Evolutionary conservation across 768 basidiomycete species (phyloP).

Genomic region (Dentipellis sp.): DNA sequence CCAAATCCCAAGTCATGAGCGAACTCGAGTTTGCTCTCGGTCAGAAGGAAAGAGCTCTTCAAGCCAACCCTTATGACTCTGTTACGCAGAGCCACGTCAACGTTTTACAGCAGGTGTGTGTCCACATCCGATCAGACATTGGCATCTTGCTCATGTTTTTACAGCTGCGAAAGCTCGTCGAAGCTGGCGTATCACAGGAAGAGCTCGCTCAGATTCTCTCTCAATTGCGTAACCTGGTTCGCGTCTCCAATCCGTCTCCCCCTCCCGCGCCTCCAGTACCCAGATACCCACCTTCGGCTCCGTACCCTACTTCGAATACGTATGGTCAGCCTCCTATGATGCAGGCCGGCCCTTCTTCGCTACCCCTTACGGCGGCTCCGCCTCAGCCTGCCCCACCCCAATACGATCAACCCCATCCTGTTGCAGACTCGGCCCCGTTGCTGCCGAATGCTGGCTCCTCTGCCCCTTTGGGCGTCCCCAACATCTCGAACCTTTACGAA

Average conservation of each 20-base stretch:
- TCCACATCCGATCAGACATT: conserved; percentile 1
- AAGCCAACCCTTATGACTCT: conserved; percentile 65
- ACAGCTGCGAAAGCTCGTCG: conserved; percentile 64
- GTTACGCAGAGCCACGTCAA: conserved; percentile 61
- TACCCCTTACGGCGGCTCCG: conserved; percentile 5
- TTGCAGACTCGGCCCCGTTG: background rate
- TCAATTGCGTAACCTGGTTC: conserved; percentile 57
- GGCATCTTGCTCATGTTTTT: conserved; percentile 7
- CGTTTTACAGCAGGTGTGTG: conserved; percentile 71
- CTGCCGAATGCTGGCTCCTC: background rate
- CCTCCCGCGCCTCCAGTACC: background rate
- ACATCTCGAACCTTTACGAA: conserved; percentile 52
- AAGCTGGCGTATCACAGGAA: conserved; percentile 70
- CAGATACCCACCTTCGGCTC: conserved; percentile 8
- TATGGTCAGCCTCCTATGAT: conserved; percentile 21
- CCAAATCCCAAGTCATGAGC: conserved; percentile 71
- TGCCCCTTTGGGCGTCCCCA: conserved; percentile 7
- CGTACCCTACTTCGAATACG: conserved; percentile 16
- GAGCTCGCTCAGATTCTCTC: conserved; percentile 69
- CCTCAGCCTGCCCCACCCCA: background rate
- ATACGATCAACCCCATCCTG: background rate
- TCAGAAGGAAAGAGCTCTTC: conserved; percentile 68
- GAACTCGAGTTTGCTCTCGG: conserved; percentile 77
- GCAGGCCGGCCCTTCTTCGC: conserved; percentile 15
- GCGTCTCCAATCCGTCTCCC: conserved; percentile 20